A percentile compares a stretch with the other conserved stretches of the same genome.
These are phyloP conservation scores for Rhizoclosmatium globosum DNA, from an alignment of 192 early-diverging fungal genomes.

Conservation along the genomic window DNA sequence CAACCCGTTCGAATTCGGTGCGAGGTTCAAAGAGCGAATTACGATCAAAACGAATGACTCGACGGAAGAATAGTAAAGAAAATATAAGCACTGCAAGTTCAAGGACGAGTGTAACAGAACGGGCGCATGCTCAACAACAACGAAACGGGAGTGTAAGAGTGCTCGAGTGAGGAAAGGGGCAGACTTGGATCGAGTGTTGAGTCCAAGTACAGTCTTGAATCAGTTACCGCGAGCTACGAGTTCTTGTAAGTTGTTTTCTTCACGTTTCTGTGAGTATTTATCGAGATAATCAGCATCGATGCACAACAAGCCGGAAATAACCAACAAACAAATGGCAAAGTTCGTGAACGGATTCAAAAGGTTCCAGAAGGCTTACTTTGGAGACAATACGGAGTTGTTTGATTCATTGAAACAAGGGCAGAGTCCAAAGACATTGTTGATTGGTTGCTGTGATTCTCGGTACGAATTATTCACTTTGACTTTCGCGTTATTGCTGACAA, in stretches of 20 bases:
- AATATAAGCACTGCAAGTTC: background rate
- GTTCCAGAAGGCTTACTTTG: conserved; percentile 54
- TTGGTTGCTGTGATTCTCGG: conserved; percentile 57
- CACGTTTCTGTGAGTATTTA: too few species aligned
- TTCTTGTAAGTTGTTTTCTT: background rate
- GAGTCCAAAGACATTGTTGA: conserved; percentile 55
- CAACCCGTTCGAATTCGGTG: too few species aligned
- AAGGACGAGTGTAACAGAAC: conserved; percentile 2
- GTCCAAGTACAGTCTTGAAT: conserved; percentile 19
- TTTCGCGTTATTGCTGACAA: background rate
- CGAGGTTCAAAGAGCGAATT: too few species aligned
- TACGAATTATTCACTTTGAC: background rate
- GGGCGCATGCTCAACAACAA: background rate
- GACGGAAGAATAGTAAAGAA: background rate
- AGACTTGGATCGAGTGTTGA: conserved; percentile 14
- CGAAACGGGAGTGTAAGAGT: background rate
- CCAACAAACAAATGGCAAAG: conserved; percentile 39
- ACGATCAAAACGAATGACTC: background rate
- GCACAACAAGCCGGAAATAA: conserved; percentile 19
- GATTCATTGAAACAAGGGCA: conserved; percentile 48
- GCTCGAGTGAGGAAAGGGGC: background rate
- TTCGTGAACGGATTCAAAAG: conserved; percentile 47
- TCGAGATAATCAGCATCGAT: too few species aligned
- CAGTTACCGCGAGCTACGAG: conserved; percentile 19
- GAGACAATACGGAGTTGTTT: conserved; percentile 46